Evolutionary conservation across 176 grass and related monocot species (phyloP).

Genomic region (Aechmea fasciata): DNA sequence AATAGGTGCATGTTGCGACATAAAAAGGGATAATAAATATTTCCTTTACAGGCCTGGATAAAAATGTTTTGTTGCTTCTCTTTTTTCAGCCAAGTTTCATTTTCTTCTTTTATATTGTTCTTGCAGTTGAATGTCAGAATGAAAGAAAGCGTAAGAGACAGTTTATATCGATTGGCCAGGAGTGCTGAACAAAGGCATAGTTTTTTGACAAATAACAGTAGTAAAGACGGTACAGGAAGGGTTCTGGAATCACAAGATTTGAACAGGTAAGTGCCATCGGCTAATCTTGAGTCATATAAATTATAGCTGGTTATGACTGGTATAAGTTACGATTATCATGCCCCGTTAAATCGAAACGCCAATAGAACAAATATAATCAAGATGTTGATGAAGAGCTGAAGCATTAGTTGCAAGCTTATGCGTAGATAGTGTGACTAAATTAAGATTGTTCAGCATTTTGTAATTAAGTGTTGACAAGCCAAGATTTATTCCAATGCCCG

Average conservation of each 20-base stretch:
- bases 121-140: conserved; percentile 44
- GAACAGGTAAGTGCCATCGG: conserved; percentile 12
- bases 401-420: too few relatives aligned
- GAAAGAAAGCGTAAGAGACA: conserved; percentile 45
- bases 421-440: too few relatives aligned
- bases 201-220: conserved; percentile 1
- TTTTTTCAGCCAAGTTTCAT: neutral
- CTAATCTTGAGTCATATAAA: neutral
- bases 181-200: conserved; percentile 34
- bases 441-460: too few relatives aligned
- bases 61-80: neutral
- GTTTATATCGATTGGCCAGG: conserved; percentile 50
- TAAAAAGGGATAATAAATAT: neutral
- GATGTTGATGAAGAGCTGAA: too few relatives aligned
- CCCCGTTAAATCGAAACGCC: too few relatives aligned
- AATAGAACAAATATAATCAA: too few relatives aligned
- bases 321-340: too few relatives aligned
- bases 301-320: neutral
- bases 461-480: too few relatives aligned
- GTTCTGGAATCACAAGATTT: conserved; percentile 6
- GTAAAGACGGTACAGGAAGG: neutral
- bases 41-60: neutral
- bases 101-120: neutral
- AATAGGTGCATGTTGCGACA: neutral
- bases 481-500: too few relatives aligned